Percentiles rank a stretch among this genome's conserved stretches.
Evolutionary conservation across 148 eudicot genomes (phyloP).

Genomic region (Silene conica): DNA sequence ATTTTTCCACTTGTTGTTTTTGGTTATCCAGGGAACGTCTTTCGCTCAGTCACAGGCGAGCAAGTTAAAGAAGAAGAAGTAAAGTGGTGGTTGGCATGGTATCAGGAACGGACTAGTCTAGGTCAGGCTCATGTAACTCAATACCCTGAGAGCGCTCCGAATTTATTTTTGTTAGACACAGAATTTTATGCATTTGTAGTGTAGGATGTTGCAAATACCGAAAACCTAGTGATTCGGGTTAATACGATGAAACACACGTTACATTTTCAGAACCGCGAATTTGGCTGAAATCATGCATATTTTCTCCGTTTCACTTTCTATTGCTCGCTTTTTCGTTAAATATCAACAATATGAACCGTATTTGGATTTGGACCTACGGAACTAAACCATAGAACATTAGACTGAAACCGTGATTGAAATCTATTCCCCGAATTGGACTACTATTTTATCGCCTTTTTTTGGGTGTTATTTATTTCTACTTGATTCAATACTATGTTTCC

Average conservation of each 20-base stretch:
- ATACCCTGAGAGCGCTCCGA: slow-evolving; percentile 21
- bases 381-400: no score
- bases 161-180: slow-evolving; percentile 33
- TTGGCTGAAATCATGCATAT: slow-evolving; percentile 4
- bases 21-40: slow-evolving; percentile 69
- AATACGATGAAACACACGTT: slow-evolving; percentile 12
- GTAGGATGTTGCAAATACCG: slow-evolving; percentile 31
- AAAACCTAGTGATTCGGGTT: slow-evolving; percentile 11
- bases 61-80: slow-evolving; percentile 88
- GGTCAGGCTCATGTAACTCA: slow-evolving; percentile 34
- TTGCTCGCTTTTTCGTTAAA: neutral
- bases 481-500: neutral
- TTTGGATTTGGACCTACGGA: no score
- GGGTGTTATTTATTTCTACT: no score
- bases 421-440: neutral
- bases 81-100: slow-evolving; percentile 17
- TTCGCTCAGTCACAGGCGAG: slow-evolving; percentile 60
- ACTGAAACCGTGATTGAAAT: neutral
- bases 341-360: neutral
- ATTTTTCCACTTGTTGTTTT: neutral
- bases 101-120: slow-evolving; percentile 25
- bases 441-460: no score
- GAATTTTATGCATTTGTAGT: slow-evolving; percentile 32
- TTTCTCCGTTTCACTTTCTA: neutral
- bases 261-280: neutral